Base-by-base conservation (phyloP, 495 filamentous ascomycete species). In the Parmelia sp. region DNA sequence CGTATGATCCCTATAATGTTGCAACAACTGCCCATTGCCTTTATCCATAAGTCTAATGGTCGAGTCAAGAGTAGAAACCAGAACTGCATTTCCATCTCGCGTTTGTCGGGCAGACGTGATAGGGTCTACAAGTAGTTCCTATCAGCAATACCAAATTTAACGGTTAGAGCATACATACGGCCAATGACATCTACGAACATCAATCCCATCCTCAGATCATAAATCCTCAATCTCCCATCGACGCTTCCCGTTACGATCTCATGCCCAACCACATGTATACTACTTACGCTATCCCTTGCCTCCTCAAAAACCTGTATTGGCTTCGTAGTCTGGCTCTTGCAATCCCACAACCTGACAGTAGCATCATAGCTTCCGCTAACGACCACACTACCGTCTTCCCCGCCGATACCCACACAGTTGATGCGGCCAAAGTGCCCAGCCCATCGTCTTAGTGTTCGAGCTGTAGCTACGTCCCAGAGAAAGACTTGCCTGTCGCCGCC, bases 401-500 rank as follows among this genome's bases (percentile, higher is more conserved):
- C 92, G 0, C 82, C 91, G 69, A 96, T 96, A 37, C 79, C 76
- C 5, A 92, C 89, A 19, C 80, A 75, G 73, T 97, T 95, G 40
- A 98, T 79, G 33, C 90, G 77, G 23, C 83, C 82, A 44, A 77
- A 79, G 75, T 95, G 91, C 7, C 87, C 90, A 36, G 78, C 80
- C 79, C 92, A 95, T 37, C 93, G 81, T 36, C 87, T 81, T 21
- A 88, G 71, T 1, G 93, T 96, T 68, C 77, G 76, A 12, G 87
- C 90, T 8, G 88, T 87, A 8, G 85, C 76, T 0, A 97, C 94
- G 76, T 98, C 94, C 94, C 94, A 98, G 23, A 96, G 82, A 71
- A 96, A 96, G 7, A 96, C 90, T 68, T 81, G 82, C 68, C 90
- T 85, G 78, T 98, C 94, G 51, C 95, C 94, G 71, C 94, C 94